Conservation (phyloP, 2,329 filamentous ascomycete species). For the Atkinsonella hypoxylon region DNA sequence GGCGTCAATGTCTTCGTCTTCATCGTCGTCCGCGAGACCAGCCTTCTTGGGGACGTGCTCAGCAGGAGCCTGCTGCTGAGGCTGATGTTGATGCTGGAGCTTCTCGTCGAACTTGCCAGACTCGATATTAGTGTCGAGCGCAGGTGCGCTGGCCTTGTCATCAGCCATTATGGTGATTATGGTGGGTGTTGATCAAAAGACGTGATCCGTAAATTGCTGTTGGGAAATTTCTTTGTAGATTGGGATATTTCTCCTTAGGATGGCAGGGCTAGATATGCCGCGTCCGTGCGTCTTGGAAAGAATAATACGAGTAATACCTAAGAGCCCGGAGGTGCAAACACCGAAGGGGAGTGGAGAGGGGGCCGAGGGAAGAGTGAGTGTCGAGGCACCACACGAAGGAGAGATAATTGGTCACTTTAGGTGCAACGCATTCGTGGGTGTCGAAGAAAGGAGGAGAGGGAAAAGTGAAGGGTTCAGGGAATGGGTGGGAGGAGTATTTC, state of each 20-base stretch:
- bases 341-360: slow-evolving; percentile 7
- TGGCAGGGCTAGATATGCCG: background rate
- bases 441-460: slow-evolving; percentile 22
- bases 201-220: background rate
- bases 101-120: slow-evolving; percentile 56
- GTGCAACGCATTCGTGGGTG: slow-evolving; percentile 39
- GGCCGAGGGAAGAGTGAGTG: slow-evolving; percentile 14
- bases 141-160: slow-evolving; percentile 38
- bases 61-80: slow-evolving; percentile 13
- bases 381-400: slow-evolving; percentile 35
- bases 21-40: slow-evolving; percentile 52
- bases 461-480: slow-evolving; percentile 11
- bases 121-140: slow-evolving; percentile 53
- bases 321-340: slow-evolving; percentile 2
- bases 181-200: slow-evolving; percentile 1
- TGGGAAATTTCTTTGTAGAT: slow-evolving; percentile 1
- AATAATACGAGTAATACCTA: slow-evolving; percentile 5
- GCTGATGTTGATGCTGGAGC: slow-evolving; percentile 21
- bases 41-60: slow-evolving; percentile 25
- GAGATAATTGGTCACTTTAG: slow-evolving; percentile 29
- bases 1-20: slow-evolving; percentile 71
- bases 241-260: slow-evolving; percentile 5
- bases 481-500: slow-evolving; percentile 28
- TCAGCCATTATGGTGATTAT: slow-evolving; percentile 37
- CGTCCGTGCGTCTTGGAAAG: slow-evolving; percentile 1